Conservation (phyloP, 768 basidiomycete species). For the Mrakia blollopis region DNA sequence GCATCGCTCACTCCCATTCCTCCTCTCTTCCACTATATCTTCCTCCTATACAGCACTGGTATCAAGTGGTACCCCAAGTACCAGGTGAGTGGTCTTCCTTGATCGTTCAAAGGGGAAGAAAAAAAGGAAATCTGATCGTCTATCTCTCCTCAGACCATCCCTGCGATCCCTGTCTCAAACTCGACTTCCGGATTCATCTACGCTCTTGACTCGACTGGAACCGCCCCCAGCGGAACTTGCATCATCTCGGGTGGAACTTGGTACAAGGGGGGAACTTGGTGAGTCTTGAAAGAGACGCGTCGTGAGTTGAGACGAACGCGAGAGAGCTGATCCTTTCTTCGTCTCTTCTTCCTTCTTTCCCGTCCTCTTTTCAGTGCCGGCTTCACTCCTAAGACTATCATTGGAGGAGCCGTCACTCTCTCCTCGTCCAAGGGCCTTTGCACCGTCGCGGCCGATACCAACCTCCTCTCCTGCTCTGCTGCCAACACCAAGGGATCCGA, state of each 20-base stretch:
- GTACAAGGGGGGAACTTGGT: slow-evolving; percentile 31
- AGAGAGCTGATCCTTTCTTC: background rate
- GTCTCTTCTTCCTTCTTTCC: background rate
- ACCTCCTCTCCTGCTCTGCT: slow-evolving; percentile 20
- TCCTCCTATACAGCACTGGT: background rate
- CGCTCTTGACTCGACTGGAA: slow-evolving; percentile 14
- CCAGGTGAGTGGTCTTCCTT: background rate
- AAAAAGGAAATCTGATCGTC: too few species aligned
- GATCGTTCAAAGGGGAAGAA: too few species aligned
- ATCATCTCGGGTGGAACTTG: slow-evolving; percentile 27
- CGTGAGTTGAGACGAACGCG: background rate
- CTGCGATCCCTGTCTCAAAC: slow-evolving; percentile 7
- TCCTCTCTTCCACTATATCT: background rate
- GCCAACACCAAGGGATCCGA: slow-evolving; percentile 12
- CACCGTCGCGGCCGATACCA: slow-evolving; percentile 9
- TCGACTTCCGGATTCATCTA: slow-evolving; percentile 26
- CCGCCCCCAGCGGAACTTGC: slow-evolving; percentile 16
- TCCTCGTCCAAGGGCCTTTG: slow-evolving; percentile 28
- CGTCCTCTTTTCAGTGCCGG: background rate
- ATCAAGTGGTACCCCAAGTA: slow-evolving; percentile 31
- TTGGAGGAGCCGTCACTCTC: slow-evolving; percentile 28
- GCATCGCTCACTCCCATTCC: background rate
- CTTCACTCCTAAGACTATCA: slow-evolving; percentile 23
- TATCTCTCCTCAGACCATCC: background rate
- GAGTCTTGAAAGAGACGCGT: background rate